A percentile compares a stretch with the other conserved stretches of the same genome.
phyloP scores from a whole-genome alignment of 2,329 filamentous ascomycete genomes.

The Colletotrichum cuscutae region DNA sequence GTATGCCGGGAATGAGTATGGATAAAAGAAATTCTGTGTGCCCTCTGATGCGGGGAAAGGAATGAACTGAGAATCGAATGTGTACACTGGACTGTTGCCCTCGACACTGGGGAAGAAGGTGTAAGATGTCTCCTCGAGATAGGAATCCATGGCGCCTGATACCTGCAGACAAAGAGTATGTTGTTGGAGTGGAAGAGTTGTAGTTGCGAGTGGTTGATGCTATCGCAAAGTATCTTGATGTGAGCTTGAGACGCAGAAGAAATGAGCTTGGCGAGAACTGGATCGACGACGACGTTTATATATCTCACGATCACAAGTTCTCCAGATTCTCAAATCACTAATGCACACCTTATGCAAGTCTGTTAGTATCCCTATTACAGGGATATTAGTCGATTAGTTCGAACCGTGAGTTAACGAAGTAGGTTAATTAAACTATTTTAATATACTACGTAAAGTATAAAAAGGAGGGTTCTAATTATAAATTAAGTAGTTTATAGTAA shows the following conservation, averaged over 20 bases:
- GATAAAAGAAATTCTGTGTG: conserved; percentile 14
- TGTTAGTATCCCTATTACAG: no score
- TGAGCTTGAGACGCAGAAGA: background rate
- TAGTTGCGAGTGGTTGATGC: background rate
- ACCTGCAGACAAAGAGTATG: background rate
- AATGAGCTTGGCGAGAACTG: conserved; percentile 6
- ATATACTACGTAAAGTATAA: no score
- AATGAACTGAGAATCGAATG: conserved; percentile 22
- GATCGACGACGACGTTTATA: conserved; percentile 29
- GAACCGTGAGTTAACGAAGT: no score
- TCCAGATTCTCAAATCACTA: background rate
- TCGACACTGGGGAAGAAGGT: conserved; percentile 12
- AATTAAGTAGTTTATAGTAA: no score
- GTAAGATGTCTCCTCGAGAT: conserved; percentile 16
- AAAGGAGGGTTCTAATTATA: no score
- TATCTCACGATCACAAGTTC: conserved; percentile 15
- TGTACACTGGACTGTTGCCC: background rate
- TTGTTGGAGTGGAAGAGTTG: background rate
- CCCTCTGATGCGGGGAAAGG: conserved; percentile 5
- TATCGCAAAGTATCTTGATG: background rate
- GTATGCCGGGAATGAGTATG: conserved; percentile 3
- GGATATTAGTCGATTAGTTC: no score
- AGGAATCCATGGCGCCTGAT: conserved; percentile 18
- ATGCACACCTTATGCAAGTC: conserved; percentile 3
- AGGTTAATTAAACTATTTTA: no score